Base-by-base conservation (phyloP, 148 eudicot species). In the Diospyros lotus region DNA sequence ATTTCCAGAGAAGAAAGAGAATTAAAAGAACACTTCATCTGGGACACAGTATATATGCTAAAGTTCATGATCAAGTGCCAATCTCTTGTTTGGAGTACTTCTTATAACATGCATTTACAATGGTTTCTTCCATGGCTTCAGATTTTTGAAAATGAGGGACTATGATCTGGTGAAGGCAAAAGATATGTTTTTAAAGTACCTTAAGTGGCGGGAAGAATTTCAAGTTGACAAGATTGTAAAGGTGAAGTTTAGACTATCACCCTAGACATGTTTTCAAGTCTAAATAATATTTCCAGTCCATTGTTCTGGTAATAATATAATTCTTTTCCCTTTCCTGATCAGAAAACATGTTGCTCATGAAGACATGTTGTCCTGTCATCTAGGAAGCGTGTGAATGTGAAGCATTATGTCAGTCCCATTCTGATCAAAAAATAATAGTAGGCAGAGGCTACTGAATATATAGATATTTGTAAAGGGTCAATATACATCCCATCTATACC, bases 151-250 rank as follows among this genome's bases (percentile, higher is more conserved):
- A 41, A 84, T 79, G 88, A 82, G 82, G 51, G 89, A 78, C 43
- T 89, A 79, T 48, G 87, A 89, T 79, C 71, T 84, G 28, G 10
- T 4, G 28, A 89, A 86, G 75, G 92, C 92, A 6, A 89, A 84
- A 81, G 87, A 86, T 1, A 79, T 84, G 62, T 84, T 82, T 76
- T 15, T 84, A 54, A 82, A 84, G 38, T 87, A 82, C 71, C 76
- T 89, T 2, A 89, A 86, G 66, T 89, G 92, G 92, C 71, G 89
- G 71, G 77, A 83, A 68, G 89, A 82, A 41, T 86, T 78, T 43
- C 71, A 79, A 53, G 89, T 89, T 77, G 92, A 89, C 58, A 58
- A 77, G 41, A 81, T 89, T 66, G 66, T 64, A 44, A 84, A 86
- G 88, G 90, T 84, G 69, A 68, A 44, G 7, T 56, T 58, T n/a